Percentiles rank a stretch among this genome's conserved stretches.
Conservation (phyloP, 768 basidiomycete genomes). For the Serendipita sp. region DNA sequence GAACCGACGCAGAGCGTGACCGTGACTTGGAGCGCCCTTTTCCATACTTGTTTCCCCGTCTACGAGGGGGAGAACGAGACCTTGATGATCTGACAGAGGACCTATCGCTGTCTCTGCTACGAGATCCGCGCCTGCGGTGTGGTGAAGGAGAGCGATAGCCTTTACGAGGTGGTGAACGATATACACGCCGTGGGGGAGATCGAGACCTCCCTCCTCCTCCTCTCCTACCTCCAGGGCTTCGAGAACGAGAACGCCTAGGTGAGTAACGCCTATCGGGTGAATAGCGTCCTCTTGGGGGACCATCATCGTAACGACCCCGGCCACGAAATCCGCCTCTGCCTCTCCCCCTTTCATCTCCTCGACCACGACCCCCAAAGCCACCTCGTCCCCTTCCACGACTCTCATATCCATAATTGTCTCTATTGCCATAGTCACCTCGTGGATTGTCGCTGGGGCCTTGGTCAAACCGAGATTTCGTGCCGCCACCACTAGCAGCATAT, state of each 20-base stretch:
- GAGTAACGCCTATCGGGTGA: conserved; percentile 28
- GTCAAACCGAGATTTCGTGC: background rate
- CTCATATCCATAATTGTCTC: conserved; percentile 30
- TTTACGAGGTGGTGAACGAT: conserved; percentile 17
- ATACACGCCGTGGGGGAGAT: conserved; percentile 15
- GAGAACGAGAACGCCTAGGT: conserved; percentile 31
- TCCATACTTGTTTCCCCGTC: background rate
- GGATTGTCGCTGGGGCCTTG: conserved; percentile 14
- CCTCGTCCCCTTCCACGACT: conserved; percentile 33
- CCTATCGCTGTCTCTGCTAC: background rate
- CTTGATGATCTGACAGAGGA: background rate
- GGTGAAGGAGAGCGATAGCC: conserved; percentile 27
- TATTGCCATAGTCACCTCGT: conserved; percentile 36
- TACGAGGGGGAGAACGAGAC: background rate
- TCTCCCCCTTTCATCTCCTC: conserved; percentile 18
- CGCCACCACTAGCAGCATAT: conserved; percentile 24
- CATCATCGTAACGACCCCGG: conserved; percentile 32
- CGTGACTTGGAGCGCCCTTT: background rate
- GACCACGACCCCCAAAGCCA: conserved; percentile 32
- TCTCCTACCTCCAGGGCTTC: conserved; percentile 26
- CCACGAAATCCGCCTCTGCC: conserved; percentile 25
- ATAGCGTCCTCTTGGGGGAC: conserved; percentile 18
- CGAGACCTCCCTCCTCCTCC: conserved; percentile 26
- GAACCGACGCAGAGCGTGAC: conserved; percentile 8
- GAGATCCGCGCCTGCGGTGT: conserved; percentile 13